Base-by-base conservation (phyloP, 192 early-diverging fungal species). In the Coemansia sp. region DNA sequence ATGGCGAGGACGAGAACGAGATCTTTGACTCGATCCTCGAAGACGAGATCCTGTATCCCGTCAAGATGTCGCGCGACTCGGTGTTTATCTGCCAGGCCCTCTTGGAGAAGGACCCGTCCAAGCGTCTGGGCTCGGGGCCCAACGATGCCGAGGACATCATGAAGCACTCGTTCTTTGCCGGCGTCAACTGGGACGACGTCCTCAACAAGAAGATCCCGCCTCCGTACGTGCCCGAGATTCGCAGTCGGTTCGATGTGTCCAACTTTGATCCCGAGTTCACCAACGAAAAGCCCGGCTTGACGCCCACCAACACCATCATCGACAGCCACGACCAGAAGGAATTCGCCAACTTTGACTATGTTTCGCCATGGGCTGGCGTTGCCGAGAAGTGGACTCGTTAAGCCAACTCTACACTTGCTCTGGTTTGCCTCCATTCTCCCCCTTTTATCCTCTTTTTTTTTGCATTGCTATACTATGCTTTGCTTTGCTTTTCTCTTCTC, bases 181-280 rank as follows among this genome's bases (percentile, higher is more conserved):
- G 91, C 16, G 90, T 94, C 34, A 93, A 95, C 73, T 99, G 95
- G 95, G 92, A 98, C 66, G 96, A 91, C 47, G 90, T 98, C 67
- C 74, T 95, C n/a, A 82, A 90, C 57, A 90, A 94, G 72, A 82
- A 86, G 60, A 87, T 94, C 9, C 81, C 90, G 5, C 92, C 95
- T n/a, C 94, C 94, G 7, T 99, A 90, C 74, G 87, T 86, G 27
- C 97, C 97, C 20, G 88, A 85, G 42, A 88, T 99, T 55, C 73
- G 69, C 46, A 65, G 83, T 24, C 83, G 88, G 55, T 87, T 90
- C 16, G 97, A 99, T 68, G 89, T 91, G 13, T 97, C 94, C 35
- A 98, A 98, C 87, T 99, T 99, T 89, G 97, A 99, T 68, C 86
- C 89, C 19, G 95, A 99, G 82, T 99, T 99, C 65, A 99, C 97